Base-by-base conservation (phyloP, 1,284 basidiomycete genomes). In the Laetiporus sulphureus region DNA sequence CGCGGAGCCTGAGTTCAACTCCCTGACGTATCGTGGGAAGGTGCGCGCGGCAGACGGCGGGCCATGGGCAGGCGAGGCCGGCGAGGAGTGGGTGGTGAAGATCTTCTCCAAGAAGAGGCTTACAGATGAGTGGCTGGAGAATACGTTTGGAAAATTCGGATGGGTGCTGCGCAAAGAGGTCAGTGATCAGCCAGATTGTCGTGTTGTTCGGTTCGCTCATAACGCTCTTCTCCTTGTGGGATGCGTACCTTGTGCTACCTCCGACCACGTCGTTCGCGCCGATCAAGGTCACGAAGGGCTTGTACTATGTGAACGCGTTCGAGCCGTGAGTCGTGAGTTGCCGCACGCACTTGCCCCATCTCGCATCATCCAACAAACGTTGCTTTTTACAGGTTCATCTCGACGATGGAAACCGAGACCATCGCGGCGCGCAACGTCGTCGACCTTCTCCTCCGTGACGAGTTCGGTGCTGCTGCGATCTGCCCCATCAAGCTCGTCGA, bases 341-440 rank as follows among this genome's bases (percentile, higher is more conserved):
- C 31, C 23, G 2, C n/a, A 10, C 22, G 19, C 15, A 33, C 16
- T 11, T 15, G 7, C 7, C 21, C 32, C 32, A 34, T n/a, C 5
- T 15, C 30, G 31, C 13, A 41, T 5, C 47, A n/a, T n/a, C n/a
- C n/a, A n/a, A n/a, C n/a, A n/a, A n/a, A n/a, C n/a, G n/a, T n/a
- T n/a, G n/a, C n/a, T n/a, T n/a, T n/a, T n/a, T n/a, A n/a, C n/a
- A 86, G 85, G 31, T 73, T 87, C 53, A 83, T 89, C 35, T 85
- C 81, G 11, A 86, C 85, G 7, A 94, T 96, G 92, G 92, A 97
- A 64, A 95, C 93, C 0, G 82, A 91, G 61, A 93, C 89, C 0
- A 65, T 96, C 30, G 73, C 88, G 0, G 79, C 88, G 0, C 79
- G 90, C 29, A 95, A 96, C 58, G 72, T 84, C 20, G 87, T 91